Percentiles rank a stretch among this genome's conserved stretches.
phyloP scores from a whole-genome alignment of 2,329 filamentous ascomycete genomes.

The Leptographium galeiforme region DNA sequence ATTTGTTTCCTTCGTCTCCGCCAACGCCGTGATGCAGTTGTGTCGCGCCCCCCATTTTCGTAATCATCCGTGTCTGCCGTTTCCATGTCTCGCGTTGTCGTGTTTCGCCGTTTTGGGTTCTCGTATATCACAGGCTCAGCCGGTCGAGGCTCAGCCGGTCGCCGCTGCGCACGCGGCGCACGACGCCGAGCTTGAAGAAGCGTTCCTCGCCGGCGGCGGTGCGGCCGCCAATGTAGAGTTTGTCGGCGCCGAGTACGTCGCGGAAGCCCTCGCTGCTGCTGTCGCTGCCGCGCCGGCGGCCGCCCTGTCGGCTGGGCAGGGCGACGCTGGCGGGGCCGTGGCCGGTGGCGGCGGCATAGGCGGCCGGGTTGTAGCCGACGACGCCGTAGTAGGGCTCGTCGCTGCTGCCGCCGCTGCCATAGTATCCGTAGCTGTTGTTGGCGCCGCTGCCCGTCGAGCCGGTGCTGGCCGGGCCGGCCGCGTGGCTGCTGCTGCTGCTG shows the following conservation, averaged over 20 bases:
- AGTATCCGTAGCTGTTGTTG: neutral
- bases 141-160: conserved; percentile 64
- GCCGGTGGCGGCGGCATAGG: conserved; percentile 12
- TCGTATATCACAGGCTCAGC: conserved; percentile 48
- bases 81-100: neutral
- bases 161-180: conserved; percentile 58
- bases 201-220: conserved; percentile 66
- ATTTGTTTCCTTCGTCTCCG: neutral
- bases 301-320: conserved; percentile 5
- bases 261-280: conserved; percentile 65
- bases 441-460: neutral
- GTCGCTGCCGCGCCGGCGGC: conserved; percentile 53
- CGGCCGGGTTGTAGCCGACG: conserved; percentile 3
- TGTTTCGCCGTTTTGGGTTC: neutral
- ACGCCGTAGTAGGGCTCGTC: conserved; percentile 7
- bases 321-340: conserved; percentile 2
- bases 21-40: neutral
- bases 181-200: conserved; percentile 70
- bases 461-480: conserved; percentile 2
- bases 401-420: neutral
- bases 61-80: neutral
- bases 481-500: neutral
- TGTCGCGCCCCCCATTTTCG: neutral
- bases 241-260: conserved; percentile 58
- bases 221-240: conserved; percentile 70